Percentiles rank a stretch among this genome's conserved stretches.
These are phyloP conservation scores for Torrubiellomyces zombiae DNA, from an alignment of 2,329 filamentous ascomycete genomes.

Conservation along the genomic window DNA sequence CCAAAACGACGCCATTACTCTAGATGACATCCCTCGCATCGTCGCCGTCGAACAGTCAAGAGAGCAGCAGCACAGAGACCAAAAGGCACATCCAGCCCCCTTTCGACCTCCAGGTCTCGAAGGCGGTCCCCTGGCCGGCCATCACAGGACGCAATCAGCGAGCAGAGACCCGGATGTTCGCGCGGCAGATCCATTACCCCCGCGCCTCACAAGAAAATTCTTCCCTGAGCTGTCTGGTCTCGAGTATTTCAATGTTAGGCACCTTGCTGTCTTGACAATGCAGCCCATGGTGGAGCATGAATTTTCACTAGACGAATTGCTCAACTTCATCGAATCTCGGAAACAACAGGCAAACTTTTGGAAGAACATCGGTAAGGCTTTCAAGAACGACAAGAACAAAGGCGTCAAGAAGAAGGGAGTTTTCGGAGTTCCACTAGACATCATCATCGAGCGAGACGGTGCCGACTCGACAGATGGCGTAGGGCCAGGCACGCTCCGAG, in stretches of 20 bases:
- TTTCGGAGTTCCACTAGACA: constrained; percentile 77
- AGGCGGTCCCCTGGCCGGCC: constrained; percentile 41
- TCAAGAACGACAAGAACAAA: constrained; percentile 71
- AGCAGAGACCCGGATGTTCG: constrained; percentile 35
- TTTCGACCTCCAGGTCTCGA: constrained; percentile 36
- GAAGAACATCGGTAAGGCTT: constrained; percentile 95
- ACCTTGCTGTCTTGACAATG: constrained; percentile 88
- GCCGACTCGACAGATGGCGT: constrained; percentile 97
- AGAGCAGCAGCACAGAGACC: constrained; percentile 59
- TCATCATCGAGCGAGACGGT: constrained; percentile 81
- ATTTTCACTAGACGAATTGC: constrained; percentile 84
- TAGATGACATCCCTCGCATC: constrained; percentile 92
- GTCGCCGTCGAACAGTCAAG: constrained; percentile 90
- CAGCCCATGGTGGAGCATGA: constrained; percentile 78
- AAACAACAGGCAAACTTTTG: constrained; percentile 86
- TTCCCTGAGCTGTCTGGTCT: constrained; percentile 91
- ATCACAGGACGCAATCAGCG: constrained; percentile 44
- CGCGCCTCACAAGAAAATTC: constrained; percentile 54
- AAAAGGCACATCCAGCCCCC: constrained; percentile 39
- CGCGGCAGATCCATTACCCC: constrained; percentile 33
- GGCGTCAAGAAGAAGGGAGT: constrained; percentile 79
- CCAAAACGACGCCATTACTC: constrained; percentile 74
- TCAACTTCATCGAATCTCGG: constrained; percentile 82
- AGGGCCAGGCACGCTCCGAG: constrained; percentile 74
- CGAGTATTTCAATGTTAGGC: constrained; percentile 94